Conservation (phyloP, 768 basidiomycete species). For the Lyophyllum atratum region DNA sequence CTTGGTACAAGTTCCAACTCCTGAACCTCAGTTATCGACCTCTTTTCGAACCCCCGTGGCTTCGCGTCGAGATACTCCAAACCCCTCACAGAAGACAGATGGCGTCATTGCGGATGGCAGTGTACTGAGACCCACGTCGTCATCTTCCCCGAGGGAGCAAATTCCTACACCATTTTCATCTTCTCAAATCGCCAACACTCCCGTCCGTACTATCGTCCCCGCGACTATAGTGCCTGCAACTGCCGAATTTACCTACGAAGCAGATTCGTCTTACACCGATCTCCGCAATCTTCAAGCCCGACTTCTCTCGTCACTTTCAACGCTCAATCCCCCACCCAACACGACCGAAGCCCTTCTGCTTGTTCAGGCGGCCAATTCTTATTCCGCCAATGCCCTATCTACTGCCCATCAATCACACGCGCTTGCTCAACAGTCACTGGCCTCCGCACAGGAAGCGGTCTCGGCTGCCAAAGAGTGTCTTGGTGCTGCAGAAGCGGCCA, state of each 20-base stretch:
- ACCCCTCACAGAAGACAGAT: neutral
- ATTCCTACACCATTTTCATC: neutral
- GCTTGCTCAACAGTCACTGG: conserved; percentile 32
- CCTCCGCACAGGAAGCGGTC: conserved; percentile 27
- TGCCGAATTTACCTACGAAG: neutral
- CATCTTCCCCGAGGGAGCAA: neutral
- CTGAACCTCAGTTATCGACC: neutral
- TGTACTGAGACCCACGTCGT: neutral
- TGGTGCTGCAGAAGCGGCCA: conserved; percentile 22
- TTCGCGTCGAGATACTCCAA: neutral
- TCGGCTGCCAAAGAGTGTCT: conserved; percentile 28
- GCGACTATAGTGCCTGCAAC: neutral
- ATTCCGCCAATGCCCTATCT: conserved; percentile 23
- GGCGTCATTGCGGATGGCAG: neutral
- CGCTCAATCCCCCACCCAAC: conserved; percentile 19
- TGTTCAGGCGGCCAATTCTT: conserved; percentile 24
- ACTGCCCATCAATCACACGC: conserved; percentile 27
- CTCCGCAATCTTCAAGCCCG: conserved; percentile 24
- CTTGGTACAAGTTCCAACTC: neutral
- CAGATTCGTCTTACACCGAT: conserved; percentile 11
- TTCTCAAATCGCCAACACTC: neutral
- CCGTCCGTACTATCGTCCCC: neutral
- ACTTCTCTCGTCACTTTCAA: conserved; percentile 23
- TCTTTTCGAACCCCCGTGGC: neutral
- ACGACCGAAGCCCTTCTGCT: conserved; percentile 17